These are phyloP conservation scores for Cicer pinnatifidum DNA, from an alignment of 306 rosid genomes.

Conservation along the genomic window DNA sequence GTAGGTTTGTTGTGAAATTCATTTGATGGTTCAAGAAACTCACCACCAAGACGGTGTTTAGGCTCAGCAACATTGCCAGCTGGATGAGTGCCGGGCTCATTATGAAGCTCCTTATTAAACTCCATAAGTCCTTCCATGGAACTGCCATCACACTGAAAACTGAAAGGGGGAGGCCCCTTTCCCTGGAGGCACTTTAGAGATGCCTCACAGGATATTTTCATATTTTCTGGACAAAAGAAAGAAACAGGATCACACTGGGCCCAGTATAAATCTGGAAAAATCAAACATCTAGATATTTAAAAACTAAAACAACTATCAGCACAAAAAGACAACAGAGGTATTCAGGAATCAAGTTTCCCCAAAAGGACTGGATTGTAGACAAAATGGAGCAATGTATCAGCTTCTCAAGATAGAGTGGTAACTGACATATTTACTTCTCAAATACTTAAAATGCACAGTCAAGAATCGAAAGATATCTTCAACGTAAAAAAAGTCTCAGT, in stretches of 20 bases:
- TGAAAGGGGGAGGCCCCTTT: slow-evolving; percentile 71
- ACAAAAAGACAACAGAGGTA: slow-evolving; percentile 19
- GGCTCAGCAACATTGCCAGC: slow-evolving; percentile 65
- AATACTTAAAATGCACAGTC: slow-evolving; percentile 30
- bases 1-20: slow-evolving; percentile 63
- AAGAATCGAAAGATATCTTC: slow-evolving; percentile 26
- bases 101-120: slow-evolving; percentile 56
- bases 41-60: slow-evolving; percentile 52
- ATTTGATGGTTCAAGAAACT: slow-evolving; percentile 67
- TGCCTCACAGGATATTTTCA: slow-evolving; percentile 83
- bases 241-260: slow-evolving; percentile 37
- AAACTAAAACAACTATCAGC: slow-evolving; percentile 30
- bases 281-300: not conserved
- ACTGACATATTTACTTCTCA: slow-evolving; percentile 27
- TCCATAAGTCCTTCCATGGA: slow-evolving; percentile 59
- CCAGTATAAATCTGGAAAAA: slow-evolving; percentile 27
- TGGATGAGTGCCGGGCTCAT: slow-evolving; percentile 53
- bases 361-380: slow-evolving; percentile 15
- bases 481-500: not conserved
- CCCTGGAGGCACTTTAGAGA: slow-evolving; percentile 83
- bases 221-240: slow-evolving; percentile 64
- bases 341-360: slow-evolving; percentile 1
- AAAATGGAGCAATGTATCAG: slow-evolving; percentile 25
- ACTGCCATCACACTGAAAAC: slow-evolving; percentile 62
- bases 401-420: slow-evolving; percentile 20